Evolutionary conservation across 371 early-diverging fungal species (phyloP), one percentile per base, ranked within the genome.

Genomic region (Smittium culicis): DNA sequence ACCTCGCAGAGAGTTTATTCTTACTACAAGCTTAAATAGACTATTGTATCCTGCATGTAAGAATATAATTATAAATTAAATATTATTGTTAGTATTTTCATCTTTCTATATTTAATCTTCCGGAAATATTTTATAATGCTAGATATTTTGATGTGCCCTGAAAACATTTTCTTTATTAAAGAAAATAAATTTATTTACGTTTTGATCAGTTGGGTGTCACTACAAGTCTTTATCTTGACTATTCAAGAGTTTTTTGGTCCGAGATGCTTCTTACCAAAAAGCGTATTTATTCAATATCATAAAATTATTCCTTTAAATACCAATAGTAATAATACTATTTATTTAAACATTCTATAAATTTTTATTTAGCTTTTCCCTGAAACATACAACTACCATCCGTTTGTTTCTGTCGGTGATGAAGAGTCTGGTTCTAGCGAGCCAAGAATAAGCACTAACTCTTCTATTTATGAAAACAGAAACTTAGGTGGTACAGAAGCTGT

Each of bases 161-260:
- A 66, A 28, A 82, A 74, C 67, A 67, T 79, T 56, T 61, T 80
- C 8, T 61, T 76, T 35, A 30, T 64, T 60, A 31, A 61, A 35
- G 71, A 70, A 1, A n/a, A 64, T 30, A 35, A 66, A 8, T 65
- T 72, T 29, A 34, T 68, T 34, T 63, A 73, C 74, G 55, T 61
- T 1, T 61, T 71, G 70, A 2, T 64, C 14, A 71, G 68, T 0
- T 90, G 85, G 77, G 80, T 85, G 8, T 71, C 68, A 1, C 62
- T 85, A 1, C 91, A 90, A 67, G 83, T 80, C 0, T 25, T 70
- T 0, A 73, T 88, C 1, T 64, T 90, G 54, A 65, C 82, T n/a
- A 54, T 88, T 65, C 91, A 90, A 74, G 89, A 88, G 71, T 59
- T 73, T 34, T 73, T 84, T 31, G 89, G 89, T 0, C 86, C 89